These are phyloP conservation scores for Thelonectria olida DNA, from an alignment of 2,329 filamentous ascomycete species.

Conservation along the genomic window DNA sequence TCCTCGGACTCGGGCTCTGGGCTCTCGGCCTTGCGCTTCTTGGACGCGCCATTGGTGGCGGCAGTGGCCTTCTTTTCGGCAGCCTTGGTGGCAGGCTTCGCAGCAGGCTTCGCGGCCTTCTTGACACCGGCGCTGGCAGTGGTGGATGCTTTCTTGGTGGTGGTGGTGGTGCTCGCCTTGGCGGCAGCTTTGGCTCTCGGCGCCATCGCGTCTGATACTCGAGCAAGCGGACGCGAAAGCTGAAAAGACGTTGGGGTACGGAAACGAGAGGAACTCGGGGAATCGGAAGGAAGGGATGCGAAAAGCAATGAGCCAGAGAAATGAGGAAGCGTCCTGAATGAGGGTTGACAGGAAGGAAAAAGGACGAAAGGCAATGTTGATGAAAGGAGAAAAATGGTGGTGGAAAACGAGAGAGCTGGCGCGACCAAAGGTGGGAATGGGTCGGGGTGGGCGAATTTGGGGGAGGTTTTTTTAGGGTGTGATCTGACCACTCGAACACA, in stretches of 20 bases:
- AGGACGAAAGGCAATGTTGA: slow-evolving; percentile 19
- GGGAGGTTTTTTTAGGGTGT: slow-evolving; percentile 25
- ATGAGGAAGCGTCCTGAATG: neutral
- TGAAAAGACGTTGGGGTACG: slow-evolving; percentile 1
- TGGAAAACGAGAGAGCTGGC: slow-evolving; percentile 16
- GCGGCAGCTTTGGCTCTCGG: slow-evolving; percentile 40
- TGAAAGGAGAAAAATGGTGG: slow-evolving; percentile 13
- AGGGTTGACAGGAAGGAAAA: neutral
- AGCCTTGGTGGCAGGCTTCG: slow-evolving; percentile 29
- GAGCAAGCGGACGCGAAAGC: slow-evolving; percentile 15
- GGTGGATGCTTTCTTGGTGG: slow-evolving; percentile 38
- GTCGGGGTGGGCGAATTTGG: slow-evolving; percentile 8
- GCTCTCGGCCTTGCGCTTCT: slow-evolving; percentile 43
- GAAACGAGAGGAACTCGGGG: neutral
- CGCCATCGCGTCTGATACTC: slow-evolving; percentile 42
- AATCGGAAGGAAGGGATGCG: neutral
- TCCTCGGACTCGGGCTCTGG: slow-evolving; percentile 41
- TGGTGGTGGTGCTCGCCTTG: slow-evolving; percentile 6
- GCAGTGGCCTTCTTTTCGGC: slow-evolving; percentile 32
- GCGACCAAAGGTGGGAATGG: slow-evolving; percentile 9
- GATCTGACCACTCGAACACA: slow-evolving; percentile 25
- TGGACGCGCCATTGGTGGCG: slow-evolving; percentile 35
- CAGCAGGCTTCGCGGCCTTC: slow-evolving; percentile 35
- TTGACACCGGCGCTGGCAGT: slow-evolving; percentile 31
- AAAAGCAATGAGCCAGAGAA: neutral